Evolutionary conservation across 805 yeast genomes (phyloP), one percentile per base, ranked within the genome.

Genomic region (Cyberlindnera bimundalis): DNA sequence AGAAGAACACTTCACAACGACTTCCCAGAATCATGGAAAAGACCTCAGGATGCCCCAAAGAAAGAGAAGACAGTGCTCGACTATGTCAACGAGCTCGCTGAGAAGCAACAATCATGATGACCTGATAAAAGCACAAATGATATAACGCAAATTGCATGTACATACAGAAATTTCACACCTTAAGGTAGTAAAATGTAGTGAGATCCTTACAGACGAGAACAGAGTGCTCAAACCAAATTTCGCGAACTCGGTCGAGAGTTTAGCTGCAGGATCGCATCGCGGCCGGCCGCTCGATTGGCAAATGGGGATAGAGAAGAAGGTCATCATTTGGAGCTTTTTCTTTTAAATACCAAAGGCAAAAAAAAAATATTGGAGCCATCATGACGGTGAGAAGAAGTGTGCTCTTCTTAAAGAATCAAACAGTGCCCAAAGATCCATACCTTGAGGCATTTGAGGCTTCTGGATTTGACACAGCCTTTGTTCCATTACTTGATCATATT

Each of bases 11-110:
- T 40, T 7, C 60, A 56, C 21, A 56, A 65, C 42, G 52, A 64
- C 40, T 89, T 86, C 70, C 97, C 98, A 13, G 78, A 78, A 48
- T 77, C 70, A 36, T 91, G 98, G 98, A 67, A 71, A 50, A 72
- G 80, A 43, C 84, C 86, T 10, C 74, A 85, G 55, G 83, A 82
- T 56, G 84, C 88, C 0, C 85, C 88, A 21, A 68, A 68, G 42
- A 58, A 65, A 50, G 41, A 64, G 24, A 49, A 51, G 37, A 33
- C 52, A 2, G 50, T 56, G 7, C 30, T 52, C 19, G 55, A 55
- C 29, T 43, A 48, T 37, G 40, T 56, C 6, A 9, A 12, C 6
- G 54, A 53, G 35, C 21, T 29, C 13, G 40, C 35, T 4, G 25
- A 37, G 16, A 24, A 37, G 31, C 20, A 35, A 15, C 19, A 31